These are phyloP conservation scores for Arxiozyma slooffiae DNA, from an alignment of 1,139 yeast species.

Conservation along the genomic window DNA sequence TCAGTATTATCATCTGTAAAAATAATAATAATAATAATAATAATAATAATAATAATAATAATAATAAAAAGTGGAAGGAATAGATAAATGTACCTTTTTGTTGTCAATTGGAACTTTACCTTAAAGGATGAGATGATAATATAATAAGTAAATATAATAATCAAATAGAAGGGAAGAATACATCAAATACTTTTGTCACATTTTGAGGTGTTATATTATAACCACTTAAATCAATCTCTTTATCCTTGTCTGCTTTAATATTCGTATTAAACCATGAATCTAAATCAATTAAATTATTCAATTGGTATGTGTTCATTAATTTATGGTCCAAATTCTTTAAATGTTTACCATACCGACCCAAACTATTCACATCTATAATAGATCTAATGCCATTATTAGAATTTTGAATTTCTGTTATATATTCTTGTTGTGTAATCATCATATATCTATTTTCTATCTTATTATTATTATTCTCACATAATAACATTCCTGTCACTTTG, in stretches of 20 bases:
- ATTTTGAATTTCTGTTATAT: not conserved
- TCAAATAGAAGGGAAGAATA: not conserved
- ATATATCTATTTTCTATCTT: not conserved
- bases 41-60: too few species aligned
- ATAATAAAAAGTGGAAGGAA: too few species aligned
- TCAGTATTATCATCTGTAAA: too few species aligned
- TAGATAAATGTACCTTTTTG: not conserved
- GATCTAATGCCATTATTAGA: not conserved
- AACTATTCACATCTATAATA: not conserved
- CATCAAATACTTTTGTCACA: not conserved
- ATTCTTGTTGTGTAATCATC: not conserved
- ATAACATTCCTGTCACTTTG: not conserved
- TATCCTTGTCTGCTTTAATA: not conserved
- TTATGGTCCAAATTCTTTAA: not conserved
- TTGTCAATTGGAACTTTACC: not conserved
- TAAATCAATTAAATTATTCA: not conserved
- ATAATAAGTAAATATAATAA: too few species aligned
- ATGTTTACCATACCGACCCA: not conserved
- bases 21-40: too few species aligned
- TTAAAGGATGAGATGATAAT: too few species aligned
- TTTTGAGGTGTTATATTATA: not conserved
- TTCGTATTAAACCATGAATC: not conserved
- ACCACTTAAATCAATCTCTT: not conserved
- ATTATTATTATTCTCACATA: not conserved
- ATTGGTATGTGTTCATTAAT: not conserved